Conservation (phyloP, 169 alveolate species). For the Cyclospora cayetanensis region DNA sequence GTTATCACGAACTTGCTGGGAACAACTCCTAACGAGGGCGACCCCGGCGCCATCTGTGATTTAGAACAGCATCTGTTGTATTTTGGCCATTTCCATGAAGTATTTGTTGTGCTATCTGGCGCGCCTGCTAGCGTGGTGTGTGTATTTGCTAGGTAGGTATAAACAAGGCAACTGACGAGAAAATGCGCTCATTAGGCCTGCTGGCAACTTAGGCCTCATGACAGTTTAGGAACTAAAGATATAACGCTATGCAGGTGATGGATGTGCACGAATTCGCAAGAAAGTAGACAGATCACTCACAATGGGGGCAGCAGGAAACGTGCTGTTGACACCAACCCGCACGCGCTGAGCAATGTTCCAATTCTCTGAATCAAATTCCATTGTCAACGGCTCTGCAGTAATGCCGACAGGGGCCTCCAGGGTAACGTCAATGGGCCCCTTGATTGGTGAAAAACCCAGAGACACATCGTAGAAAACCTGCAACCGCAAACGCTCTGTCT, state of each 20-base stretch:
- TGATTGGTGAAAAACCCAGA: neutral
- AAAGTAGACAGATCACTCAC: neutral
- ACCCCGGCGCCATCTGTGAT: neutral
- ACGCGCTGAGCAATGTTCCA: neutral
- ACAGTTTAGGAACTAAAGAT: too few species aligned
- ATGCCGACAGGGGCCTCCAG: conserved; percentile 15
- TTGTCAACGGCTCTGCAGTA: neutral
- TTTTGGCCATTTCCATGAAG: too few species aligned
- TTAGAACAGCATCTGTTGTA: too few species aligned
- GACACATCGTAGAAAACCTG: conserved; percentile 8
- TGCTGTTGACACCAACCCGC: neutral
- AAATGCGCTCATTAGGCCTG: too few species aligned
- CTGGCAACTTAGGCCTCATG: too few species aligned
- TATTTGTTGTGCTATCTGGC: too few species aligned
- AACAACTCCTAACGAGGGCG: neutral
- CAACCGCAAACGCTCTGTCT: neutral
- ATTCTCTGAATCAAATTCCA: neutral
- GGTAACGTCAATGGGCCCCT: neutral
- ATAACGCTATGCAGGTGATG: too few species aligned
- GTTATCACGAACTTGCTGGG: neutral
- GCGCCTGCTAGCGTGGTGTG: too few species aligned
- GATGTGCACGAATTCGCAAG: too few species aligned
- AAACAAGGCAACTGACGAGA: too few species aligned
- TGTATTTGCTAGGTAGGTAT: too few species aligned
- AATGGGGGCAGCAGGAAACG: conserved; percentile 9